phyloP scores from a whole-genome alignment of 2,329 filamentous ascomycete species.

The Colletotrichum godetiae region DNA sequence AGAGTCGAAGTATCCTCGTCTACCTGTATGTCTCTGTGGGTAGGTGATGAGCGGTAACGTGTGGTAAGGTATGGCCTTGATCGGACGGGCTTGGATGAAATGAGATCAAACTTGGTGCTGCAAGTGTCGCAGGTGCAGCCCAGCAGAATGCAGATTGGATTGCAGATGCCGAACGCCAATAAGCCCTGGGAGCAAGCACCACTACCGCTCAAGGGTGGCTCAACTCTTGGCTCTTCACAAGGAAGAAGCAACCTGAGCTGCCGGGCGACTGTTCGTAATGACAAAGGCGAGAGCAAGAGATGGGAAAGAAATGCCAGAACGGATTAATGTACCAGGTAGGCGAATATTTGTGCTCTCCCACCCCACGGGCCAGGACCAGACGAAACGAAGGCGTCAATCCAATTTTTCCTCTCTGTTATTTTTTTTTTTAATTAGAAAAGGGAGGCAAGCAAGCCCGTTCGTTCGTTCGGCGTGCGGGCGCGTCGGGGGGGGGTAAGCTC shows the following conservation, averaged over 20 bases:
- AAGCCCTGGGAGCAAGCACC: constrained; percentile 2
- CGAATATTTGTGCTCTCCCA: not conserved
- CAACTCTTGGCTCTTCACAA: constrained; percentile 13
- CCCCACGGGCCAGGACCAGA: not conserved
- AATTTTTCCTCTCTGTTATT: constrained; percentile 6
- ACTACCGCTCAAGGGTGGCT: not conserved
- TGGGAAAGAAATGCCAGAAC: not conserved
- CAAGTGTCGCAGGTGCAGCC: constrained; percentile 16
- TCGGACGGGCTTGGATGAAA: constrained; percentile 14
- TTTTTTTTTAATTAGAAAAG: constrained; percentile 19
- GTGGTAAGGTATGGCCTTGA: not conserved
- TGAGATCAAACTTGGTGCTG: constrained; percentile 11
- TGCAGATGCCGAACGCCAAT: constrained; percentile 19
- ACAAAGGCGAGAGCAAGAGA: not conserved
- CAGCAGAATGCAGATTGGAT: not conserved
- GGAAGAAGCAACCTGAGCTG: not conserved
- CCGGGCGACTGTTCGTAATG: not conserved
- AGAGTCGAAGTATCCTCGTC: not conserved
- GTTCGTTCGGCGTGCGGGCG: constrained; percentile 21
- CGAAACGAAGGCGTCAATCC: constrained; percentile 6
- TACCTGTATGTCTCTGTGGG: not conserved
- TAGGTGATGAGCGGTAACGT: not conserved
- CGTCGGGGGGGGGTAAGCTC: not conserved
- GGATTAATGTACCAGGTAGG: constrained; percentile 5
- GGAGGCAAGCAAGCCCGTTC: constrained; percentile 9